A percentile compares a stretch with the other conserved stretches of the same genome.
phyloP scores from a whole-genome alignment of 345 rosid genomes.

The Moricandia arvensis region DNA sequence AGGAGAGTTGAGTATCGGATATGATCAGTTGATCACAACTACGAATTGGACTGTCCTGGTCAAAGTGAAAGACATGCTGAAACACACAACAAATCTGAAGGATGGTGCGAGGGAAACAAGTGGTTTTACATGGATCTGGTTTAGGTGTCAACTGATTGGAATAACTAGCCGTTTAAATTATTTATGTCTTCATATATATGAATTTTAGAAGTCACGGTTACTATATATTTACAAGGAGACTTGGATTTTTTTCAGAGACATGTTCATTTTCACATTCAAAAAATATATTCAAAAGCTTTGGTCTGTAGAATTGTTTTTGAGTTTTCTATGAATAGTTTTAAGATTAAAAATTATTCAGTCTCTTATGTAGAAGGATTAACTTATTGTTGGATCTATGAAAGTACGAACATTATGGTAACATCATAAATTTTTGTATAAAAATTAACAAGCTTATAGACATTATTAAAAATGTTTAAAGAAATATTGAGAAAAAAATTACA shows the following conservation, averaged over 20 bases:
- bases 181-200: no score
- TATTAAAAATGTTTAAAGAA: background rate
- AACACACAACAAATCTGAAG: slow-evolving; percentile 66
- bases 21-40: slow-evolving; percentile 92
- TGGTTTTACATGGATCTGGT: background rate
- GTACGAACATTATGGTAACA: background rate
- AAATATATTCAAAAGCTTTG: background rate
- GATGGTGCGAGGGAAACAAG: slow-evolving; percentile 43
- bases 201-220: background rate
- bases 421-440: background rate
- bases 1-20: slow-evolving; percentile 74
- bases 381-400: background rate
- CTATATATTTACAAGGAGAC: background rate
- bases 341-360: background rate
- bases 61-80: slow-evolving; percentile 67
- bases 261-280: background rate
- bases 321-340: background rate
- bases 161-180: background rate
- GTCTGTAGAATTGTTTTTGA: background rate
- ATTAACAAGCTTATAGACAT: background rate
- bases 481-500: background rate
- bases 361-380: background rate
- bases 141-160: background rate
- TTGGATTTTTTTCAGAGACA: background rate
- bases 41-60: slow-evolving; percentile 60